Evolutionary conservation across 2,329 filamentous ascomycete genomes (phyloP).

Genomic region (Ilyonectria robusta): DNA sequence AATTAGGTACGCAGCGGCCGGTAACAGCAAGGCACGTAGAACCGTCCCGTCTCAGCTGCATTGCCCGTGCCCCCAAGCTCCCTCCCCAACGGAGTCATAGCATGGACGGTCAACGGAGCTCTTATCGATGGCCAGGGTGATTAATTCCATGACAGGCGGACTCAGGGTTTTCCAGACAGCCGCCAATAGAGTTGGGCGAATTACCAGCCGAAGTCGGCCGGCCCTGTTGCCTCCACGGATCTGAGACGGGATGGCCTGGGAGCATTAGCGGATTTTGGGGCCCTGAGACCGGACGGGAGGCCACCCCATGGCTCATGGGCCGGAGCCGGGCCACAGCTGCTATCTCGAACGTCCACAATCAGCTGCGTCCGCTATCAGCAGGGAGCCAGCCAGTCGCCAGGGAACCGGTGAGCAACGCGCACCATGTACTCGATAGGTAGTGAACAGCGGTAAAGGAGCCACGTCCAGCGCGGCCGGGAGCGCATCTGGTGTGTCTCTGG

Average conservation of each 20-base stretch:
- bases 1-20: conserved; percentile 18
- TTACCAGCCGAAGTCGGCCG: conserved; percentile 48
- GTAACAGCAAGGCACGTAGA: conserved; percentile 7
- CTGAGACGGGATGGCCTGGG: conserved; percentile 11
- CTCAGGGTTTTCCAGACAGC: conserved; percentile 30
- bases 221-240: conserved; percentile 20
- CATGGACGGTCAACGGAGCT: conserved; percentile 26
- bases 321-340: conserved; percentile 24
- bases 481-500: conserved; percentile 26
- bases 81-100: conserved; percentile 12
- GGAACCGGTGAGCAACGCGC: not conserved
- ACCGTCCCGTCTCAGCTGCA: not conserved
- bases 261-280: conserved; percentile 15
- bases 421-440: conserved; percentile 9
- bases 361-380: conserved; percentile 23
- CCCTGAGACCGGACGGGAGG: conserved; percentile 7
- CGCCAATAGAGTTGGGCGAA: conserved; percentile 42
- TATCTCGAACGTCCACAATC: conserved; percentile 27
- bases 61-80: conserved; percentile 3
- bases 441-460: conserved; percentile 2
- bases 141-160: conserved; percentile 38
- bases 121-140: conserved; percentile 38
- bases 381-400: conserved; percentile 12
- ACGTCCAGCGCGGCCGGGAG: conserved; percentile 30
- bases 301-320: conserved; percentile 14